Evolutionary conservation across 2,329 filamentous ascomycete species (phyloP).

Genomic region (Colletotrichum trifolii): DNA sequence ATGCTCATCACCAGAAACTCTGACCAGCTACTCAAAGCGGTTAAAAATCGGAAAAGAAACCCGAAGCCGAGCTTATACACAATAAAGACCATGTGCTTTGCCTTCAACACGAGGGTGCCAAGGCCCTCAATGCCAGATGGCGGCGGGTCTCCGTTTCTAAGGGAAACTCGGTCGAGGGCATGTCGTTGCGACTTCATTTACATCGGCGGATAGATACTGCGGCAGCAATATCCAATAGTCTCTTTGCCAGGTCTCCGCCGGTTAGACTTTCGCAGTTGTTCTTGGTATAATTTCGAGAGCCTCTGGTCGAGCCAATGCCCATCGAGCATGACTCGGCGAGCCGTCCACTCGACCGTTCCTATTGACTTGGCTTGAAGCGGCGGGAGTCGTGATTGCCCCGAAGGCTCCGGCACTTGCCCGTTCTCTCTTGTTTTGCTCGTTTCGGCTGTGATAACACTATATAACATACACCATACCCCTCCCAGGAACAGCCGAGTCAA

Average conservation of each 20-base stretch:
- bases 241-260: constrained; percentile 7
- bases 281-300: constrained; percentile 23
- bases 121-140: constrained; percentile 18
- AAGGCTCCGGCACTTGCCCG: constrained; percentile 20
- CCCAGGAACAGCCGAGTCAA: not conserved
- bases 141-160: constrained; percentile 19
- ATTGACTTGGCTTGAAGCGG: constrained; percentile 15
- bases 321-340: constrained; percentile 24
- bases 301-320: constrained; percentile 12
- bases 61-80: too few species aligned
- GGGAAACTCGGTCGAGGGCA: constrained; percentile 17
- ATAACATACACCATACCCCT: not conserved
- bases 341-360: constrained; percentile 12
- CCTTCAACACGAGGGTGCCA: constrained; percentile 14
- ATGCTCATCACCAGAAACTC: too few species aligned
- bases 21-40: too few species aligned
- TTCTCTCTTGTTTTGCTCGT: not conserved
- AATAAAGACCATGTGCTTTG: not conserved
- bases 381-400: constrained; percentile 6
- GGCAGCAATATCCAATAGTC: too few species aligned
- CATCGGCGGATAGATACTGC: not conserved
- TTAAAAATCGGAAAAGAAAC: too few species aligned
- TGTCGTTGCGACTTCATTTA: constrained; percentile 11
- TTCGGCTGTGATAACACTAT: not conserved
- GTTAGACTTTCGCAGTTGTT: constrained; percentile 21